These are phyloP conservation scores for Aspergillus thermomutatus DNA, from an alignment of 2,329 filamentous ascomycete species.

Conservation along the genomic window DNA sequence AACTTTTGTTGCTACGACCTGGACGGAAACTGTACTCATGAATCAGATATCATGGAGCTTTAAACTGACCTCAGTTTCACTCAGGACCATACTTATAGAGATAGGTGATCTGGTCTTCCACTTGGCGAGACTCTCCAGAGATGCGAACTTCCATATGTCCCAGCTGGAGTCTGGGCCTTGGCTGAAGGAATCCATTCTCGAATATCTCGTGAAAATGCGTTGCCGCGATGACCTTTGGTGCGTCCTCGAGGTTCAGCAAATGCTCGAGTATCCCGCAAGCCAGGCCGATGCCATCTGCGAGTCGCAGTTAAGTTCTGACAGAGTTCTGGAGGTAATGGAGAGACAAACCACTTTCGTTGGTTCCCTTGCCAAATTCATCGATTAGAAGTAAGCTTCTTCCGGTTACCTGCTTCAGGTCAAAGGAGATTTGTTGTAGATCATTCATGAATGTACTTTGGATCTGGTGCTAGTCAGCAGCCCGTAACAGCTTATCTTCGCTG, in stretches of 20 bases:
- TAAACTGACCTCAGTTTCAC: not conserved
- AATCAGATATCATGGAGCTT: not conserved
- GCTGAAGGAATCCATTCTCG: slow-evolving; percentile 52
- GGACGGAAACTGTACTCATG: slow-evolving; percentile 43
- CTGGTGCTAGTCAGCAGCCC: slow-evolving; percentile 20
- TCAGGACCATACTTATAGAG: slow-evolving; percentile 60
- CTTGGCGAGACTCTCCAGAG: slow-evolving; percentile 41
- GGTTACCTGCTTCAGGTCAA: slow-evolving; percentile 72
- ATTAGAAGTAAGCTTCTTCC: slow-evolving; percentile 77
- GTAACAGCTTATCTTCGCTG: not conserved
- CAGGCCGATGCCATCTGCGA: slow-evolving; percentile 60
- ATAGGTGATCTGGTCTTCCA: slow-evolving; percentile 56
- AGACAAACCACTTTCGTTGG: slow-evolving; percentile 51
- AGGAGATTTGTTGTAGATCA: slow-evolving; percentile 81
- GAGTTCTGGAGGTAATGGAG: not conserved
- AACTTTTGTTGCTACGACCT: slow-evolving; percentile 74
- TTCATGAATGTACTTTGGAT: slow-evolving; percentile 69
- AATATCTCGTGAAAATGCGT: slow-evolving; percentile 61
- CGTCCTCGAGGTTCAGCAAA: slow-evolving; percentile 47
- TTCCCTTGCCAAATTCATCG: slow-evolving; percentile 83
- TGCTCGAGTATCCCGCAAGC: slow-evolving; percentile 61
- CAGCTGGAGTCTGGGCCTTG: slow-evolving; percentile 47
- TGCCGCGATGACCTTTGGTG: slow-evolving; percentile 59
- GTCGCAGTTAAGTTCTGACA: not conserved
- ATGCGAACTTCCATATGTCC: slow-evolving; percentile 57